These are phyloP conservation scores for Pythium volutum DNA, from an alignment of 352 stramenopile species.

Conservation along the genomic window DNA sequence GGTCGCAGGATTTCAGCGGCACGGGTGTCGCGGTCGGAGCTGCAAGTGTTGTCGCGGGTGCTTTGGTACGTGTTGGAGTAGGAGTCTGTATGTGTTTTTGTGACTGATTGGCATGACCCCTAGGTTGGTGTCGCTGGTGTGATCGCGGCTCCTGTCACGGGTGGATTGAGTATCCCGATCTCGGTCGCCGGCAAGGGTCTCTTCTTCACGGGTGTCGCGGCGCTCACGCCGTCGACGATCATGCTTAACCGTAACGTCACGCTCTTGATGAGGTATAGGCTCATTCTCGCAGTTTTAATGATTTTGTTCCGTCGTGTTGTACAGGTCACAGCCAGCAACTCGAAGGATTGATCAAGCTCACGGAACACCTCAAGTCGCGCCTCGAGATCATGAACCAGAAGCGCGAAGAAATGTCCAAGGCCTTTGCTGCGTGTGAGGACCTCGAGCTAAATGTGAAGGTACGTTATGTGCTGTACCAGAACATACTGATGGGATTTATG, in stretches of 20 bases:
- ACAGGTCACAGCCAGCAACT: conserved; percentile 85
- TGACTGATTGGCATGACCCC: neutral
- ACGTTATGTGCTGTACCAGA: neutral
- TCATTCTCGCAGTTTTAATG: neutral
- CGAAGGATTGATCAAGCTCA: conserved; percentile 61
- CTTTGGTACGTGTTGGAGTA: conserved; percentile 44
- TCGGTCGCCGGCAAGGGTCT: conserved; percentile 81
- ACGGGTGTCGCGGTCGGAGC: conserved; percentile 79
- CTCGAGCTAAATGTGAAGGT: conserved; percentile 81
- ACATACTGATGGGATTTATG: neutral
- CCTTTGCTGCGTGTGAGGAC: conserved; percentile 66
- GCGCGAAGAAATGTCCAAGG: conserved; percentile 67
- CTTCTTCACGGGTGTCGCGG: conserved; percentile 75
- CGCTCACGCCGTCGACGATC: conserved; percentile 79
- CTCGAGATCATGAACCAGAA: conserved; percentile 87
- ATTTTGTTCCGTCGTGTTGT: no score
- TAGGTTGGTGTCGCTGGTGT: conserved; percentile 68
- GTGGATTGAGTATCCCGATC: conserved; percentile 81
- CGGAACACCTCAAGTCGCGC: conserved; percentile 78
- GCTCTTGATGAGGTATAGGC: neutral
- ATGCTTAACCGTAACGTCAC: conserved; percentile 75
- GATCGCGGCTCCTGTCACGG: conserved; percentile 71
- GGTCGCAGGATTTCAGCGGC: conserved; percentile 82
- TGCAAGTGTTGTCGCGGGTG: conserved; percentile 75
- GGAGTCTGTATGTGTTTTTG: neutral